Evolutionary conservation across 1,284 basidiomycete genomes (phyloP), one percentile per base, ranked within the genome.

Genomic region (Puccinia hordei): DNA sequence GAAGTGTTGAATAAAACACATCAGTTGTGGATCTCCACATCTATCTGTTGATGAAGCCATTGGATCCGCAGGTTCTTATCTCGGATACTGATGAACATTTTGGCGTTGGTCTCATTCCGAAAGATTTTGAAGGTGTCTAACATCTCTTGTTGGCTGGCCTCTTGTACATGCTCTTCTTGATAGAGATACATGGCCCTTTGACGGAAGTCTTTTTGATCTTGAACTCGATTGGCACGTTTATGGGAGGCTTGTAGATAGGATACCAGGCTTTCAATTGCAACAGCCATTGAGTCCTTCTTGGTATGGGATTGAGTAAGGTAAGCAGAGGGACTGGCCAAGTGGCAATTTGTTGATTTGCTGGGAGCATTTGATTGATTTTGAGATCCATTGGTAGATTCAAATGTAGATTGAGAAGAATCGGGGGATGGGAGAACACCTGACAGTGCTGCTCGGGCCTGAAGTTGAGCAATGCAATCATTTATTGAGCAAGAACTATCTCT

Each of bases 21-120:
- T n/a, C n/a, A n/a, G n/a, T n/a, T n/a, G n/a, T n/a, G n/a, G n/a
- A n/a, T n/a, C n/a, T n/a, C n/a, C n/a, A n/a, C n/a, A n/a, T n/a
- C n/a, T n/a, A 4, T 41, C 12, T 66, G 63, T 12, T 66, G 1
- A 8, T 66, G 63, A n/a, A 66, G 63, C 63, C 63, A 66, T 13
- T 13, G 1, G 9, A 1, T 13, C 6, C 38, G 63, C 4, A 66
- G 63, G 5, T 44, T 17, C 24, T 22, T 44, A 12, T 66, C n/a
- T 41, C 44, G 9, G 38, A 66, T 66, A 27, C 63, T 66, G 19
- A 44, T 27, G 24, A 66, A 66, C 6, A 44, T 66, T 44, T 66
- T 2, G 9, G 63, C 17, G n/a, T n/a, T 66, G 1, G 17, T 12
- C 4, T 66, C 17, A 24, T 44, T n/a, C 15, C n/a, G 13, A 27